Percentiles rank a stretch among this genome's conserved stretches.
Conservation (phyloP, 2,329 filamentous ascomycete species). For the Colletotrichum sp. region DNA sequence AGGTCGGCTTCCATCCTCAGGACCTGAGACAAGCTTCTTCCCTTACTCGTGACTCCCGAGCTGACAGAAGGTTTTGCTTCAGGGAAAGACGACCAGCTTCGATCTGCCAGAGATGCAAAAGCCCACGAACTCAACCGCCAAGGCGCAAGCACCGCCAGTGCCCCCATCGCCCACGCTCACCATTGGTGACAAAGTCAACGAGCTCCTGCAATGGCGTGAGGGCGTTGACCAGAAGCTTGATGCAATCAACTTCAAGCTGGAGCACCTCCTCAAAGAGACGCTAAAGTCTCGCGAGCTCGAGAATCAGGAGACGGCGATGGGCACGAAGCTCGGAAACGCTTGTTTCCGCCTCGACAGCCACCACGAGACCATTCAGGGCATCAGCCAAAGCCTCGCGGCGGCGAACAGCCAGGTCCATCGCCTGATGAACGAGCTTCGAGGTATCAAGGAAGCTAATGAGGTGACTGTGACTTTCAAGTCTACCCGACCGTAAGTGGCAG, state of each 20-base stretch:
- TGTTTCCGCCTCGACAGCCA: conserved; percentile 1
- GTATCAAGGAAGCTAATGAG: not conserved
- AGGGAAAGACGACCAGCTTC: not conserved
- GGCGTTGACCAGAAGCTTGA: not conserved
- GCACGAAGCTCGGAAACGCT: not conserved
- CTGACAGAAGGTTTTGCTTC: not conserved
- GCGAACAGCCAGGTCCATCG: not conserved
- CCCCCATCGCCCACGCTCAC: not conserved
- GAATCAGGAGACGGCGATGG: not conserved
- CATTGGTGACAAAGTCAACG: not conserved
- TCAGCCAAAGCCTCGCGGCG: not conserved
- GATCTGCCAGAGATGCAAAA: not conserved
- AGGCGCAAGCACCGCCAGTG: not conserved
- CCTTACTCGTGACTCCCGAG: no score
- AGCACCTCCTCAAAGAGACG: not conserved
- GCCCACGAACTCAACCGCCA: not conserved
- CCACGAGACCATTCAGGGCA: not conserved
- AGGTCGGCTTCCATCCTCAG: not conserved
- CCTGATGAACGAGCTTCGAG: not conserved
- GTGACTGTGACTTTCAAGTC: conserved; percentile 6
- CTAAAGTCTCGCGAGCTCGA: not conserved
- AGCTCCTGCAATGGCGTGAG: not conserved
- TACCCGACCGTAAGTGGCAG: not conserved
- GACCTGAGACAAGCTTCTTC: not conserved
- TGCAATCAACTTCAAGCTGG: not conserved